Evolutionary conservation across 1,284 basidiomycete genomes (phyloP).

Genomic region (Ustilago xerochloae): DNA sequence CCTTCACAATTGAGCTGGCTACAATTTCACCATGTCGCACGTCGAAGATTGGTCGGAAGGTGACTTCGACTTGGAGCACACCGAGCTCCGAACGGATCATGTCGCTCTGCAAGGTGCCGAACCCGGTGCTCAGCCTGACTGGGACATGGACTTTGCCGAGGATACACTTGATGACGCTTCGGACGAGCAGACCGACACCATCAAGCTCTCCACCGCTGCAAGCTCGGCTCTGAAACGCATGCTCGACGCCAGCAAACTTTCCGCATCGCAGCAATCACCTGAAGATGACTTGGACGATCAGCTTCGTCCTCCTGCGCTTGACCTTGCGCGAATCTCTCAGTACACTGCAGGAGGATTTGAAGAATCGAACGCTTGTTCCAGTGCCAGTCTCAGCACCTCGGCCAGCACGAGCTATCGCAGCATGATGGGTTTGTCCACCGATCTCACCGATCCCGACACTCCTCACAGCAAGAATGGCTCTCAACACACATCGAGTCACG

Average conservation of each 20-base stretch:
- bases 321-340: slow-evolving; percentile 13
- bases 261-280: not conserved
- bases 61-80: slow-evolving; percentile 46
- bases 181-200: slow-evolving; percentile 50
- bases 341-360: slow-evolving; percentile 1
- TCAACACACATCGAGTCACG: slow-evolving; percentile 6
- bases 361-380: slow-evolving; percentile 9
- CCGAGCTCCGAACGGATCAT: slow-evolving; percentile 34
- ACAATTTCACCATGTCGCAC: slow-evolving; percentile 18
- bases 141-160: slow-evolving; percentile 20
- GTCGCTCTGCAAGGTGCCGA: slow-evolving; percentile 23
- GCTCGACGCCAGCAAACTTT: slow-evolving; percentile 34
- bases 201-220: slow-evolving; percentile 42
- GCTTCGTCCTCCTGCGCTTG: slow-evolving; percentile 27
- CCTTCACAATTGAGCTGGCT: not conserved
- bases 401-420: slow-evolving; percentile 51
- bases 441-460: slow-evolving; percentile 51
- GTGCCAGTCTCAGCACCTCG: slow-evolving; percentile 40
- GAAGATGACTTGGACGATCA: slow-evolving; percentile 20
- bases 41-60: slow-evolving; percentile 50
- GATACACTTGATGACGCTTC: slow-evolving; percentile 18
- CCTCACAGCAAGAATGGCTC: slow-evolving; percentile 31
- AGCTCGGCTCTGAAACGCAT: slow-evolving; percentile 38
- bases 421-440: slow-evolving; percentile 49
- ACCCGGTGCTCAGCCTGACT: slow-evolving; percentile 16